A percentile compares a stretch with the other conserved stretches of the same genome.
Conservation (phyloP, 1,284 basidiomycete species). For the Malassezia caprae region DNA sequence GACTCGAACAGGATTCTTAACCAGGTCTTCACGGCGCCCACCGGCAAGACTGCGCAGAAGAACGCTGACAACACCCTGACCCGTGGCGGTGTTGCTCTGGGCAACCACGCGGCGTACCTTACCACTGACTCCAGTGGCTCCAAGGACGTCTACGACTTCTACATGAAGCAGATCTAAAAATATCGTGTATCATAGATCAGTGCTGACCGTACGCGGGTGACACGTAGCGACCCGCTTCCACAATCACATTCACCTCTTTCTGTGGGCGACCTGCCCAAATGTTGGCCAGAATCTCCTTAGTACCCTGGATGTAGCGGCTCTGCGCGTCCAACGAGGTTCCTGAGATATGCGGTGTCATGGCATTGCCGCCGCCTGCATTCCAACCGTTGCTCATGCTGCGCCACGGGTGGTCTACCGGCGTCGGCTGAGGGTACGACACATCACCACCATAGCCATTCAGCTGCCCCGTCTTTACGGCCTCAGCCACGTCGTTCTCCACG, state of each 20-base stretch:
- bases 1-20: background rate
- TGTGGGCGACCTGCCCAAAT: constrained; percentile 58
- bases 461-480: constrained; percentile 67
- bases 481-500: constrained; percentile 68
- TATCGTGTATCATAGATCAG: background rate
- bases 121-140: background rate
- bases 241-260: constrained; percentile 67
- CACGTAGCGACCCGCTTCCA: constrained; percentile 45
- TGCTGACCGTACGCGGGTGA: constrained; percentile 46
- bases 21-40: background rate
- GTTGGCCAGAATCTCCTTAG: constrained; percentile 68
- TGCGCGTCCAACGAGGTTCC: constrained; percentile 81
- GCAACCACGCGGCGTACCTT: background rate
- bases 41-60: background rate
- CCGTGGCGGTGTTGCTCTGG: background rate
- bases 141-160: background rate
- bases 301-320: constrained; percentile 70
- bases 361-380: constrained; percentile 59
- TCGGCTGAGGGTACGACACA: constrained; percentile 45
- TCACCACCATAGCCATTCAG: constrained; percentile 56
- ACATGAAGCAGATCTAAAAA: background rate
- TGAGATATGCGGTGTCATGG: constrained; percentile 33
- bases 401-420: constrained; percentile 76
- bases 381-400: constrained; percentile 58
- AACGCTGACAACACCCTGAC: background rate